phyloP scores from a whole-genome alignment of 2,329 filamentous ascomycete genomes.

The Cladosporium velox region DNA sequence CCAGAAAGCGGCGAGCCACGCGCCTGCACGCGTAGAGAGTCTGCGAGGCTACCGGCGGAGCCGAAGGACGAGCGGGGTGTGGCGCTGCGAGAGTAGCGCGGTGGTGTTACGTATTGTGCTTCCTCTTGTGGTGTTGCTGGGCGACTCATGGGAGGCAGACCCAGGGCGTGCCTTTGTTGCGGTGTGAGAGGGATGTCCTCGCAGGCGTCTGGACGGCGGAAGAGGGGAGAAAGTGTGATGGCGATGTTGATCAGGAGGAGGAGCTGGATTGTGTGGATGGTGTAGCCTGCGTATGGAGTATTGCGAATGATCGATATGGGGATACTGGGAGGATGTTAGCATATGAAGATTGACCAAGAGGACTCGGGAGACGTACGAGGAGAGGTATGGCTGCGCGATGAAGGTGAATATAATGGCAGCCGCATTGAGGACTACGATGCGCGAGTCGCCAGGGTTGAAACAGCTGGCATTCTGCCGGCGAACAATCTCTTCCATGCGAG shows the following conservation, averaged over 20 bases:
- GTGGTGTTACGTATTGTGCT: constrained; percentile 79
- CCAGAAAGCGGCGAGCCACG: constrained; percentile 61
- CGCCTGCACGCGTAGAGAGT: constrained; percentile 38
- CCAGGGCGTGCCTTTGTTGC: constrained; percentile 82
- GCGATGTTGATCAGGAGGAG: constrained; percentile 64
- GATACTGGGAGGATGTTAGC: constrained; percentile 12
- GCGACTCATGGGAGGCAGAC: constrained; percentile 67
- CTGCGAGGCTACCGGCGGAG: constrained; percentile 48
- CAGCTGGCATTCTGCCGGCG: constrained; percentile 74
- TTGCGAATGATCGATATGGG: constrained; percentile 12
- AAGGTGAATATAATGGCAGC: constrained; percentile 55
- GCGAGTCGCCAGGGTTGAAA: constrained; percentile 77
- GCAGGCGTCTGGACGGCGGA: constrained; percentile 73
- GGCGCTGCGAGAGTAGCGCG: constrained; percentile 77
- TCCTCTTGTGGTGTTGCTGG: constrained; percentile 67
- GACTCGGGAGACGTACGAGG: constrained; percentile 25
- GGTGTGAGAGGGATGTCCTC: constrained; percentile 88
- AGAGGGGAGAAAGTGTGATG: constrained; percentile 69
- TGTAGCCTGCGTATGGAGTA: constrained; percentile 42
- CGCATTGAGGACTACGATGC: constrained; percentile 68
- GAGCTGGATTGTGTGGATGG: constrained; percentile 54
- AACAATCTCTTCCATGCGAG: constrained; percentile 82
- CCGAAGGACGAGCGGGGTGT: constrained; percentile 56
- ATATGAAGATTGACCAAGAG: neutral
- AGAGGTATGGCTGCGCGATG: constrained; percentile 45